Evolutionary conservation across 2,329 filamentous ascomycete genomes (phyloP), one percentile per base, ranked within the genome.

Genomic region (Phialophora verrucosa): DNA sequence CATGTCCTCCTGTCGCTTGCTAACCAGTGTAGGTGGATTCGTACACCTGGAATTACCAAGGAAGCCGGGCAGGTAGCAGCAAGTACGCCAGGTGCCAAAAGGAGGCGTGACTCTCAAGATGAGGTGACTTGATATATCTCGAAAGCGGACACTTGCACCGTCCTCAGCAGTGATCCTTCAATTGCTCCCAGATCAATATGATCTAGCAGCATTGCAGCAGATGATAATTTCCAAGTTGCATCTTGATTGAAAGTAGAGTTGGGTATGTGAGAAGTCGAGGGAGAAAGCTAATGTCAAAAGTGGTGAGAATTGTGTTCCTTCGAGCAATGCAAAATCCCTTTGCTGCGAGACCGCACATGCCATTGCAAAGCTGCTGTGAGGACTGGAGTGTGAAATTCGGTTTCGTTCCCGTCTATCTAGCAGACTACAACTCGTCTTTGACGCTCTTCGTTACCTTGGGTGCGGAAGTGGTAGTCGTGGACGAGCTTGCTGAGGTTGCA

Each of bases 401-500:
- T n/a, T 44, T 44, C 38, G 5, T 44, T 44, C 20, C n/a, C 49
- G 47, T 60, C 32, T 61, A 61, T 27, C 47, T 58, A 42, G 27
- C 29, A 50, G 5, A 25, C 44, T 61, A 61, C 59, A 61, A 54
- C 67, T 78, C 75, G 58, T 77, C 75, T 71, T 78, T 77, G 58
- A 64, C 66, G 49, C 59, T 53, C 54, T 56, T 65, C 53, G 59
- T 65, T 54, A 25, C 27, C 42, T 57, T 61, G 49, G 50, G 44
- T 68, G 73, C 69, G 17, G 56, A 25, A 17, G 35, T 23, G 12
- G 49, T 25, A 12, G 59, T 54, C 3, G 54, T 31, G 3, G 67
- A 32, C 23, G 65, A 59, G 29, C 31, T 54, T 14, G 62, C 55
- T 25, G 29, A 44, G 17, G 49, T 8, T 10, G 44, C 58, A 14